Conservation (phyloP, 148 eudicot genomes). For the Drosera capensis region DNA sequence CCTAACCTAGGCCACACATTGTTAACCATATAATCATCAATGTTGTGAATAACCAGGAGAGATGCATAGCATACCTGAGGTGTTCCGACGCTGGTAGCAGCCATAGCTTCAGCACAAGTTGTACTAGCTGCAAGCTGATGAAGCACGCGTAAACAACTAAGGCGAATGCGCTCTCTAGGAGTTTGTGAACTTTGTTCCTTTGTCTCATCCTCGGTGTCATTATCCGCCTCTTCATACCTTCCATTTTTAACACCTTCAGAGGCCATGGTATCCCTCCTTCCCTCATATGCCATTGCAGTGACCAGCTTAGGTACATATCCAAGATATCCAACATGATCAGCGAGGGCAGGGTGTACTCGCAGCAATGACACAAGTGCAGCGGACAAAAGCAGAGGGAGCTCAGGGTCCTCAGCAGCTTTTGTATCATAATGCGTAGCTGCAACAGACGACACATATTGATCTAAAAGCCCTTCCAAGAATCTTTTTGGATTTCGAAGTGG, state of each 20-base stretch:
- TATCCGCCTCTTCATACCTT: conserved; percentile 19
- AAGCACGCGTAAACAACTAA: conserved; percentile 89
- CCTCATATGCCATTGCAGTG: conserved; percentile 93
- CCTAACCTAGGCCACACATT: no score
- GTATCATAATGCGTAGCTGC: conserved; percentile 84
- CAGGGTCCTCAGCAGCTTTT: conserved; percentile 68
- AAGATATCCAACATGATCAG: conserved; percentile 99
- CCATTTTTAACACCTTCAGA: conserved; percentile 37
- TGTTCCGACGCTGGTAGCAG: conserved; percentile 95
- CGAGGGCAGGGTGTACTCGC: conserved; percentile 94
- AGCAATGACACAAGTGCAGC: conserved; percentile 90
- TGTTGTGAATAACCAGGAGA: background rate
- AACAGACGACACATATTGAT: conserved; percentile 93
- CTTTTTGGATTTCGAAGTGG: conserved; percentile 95
- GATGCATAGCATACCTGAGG: conserved; percentile 49
- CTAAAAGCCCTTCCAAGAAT: conserved; percentile 85
- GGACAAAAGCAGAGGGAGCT: conserved; percentile 88
- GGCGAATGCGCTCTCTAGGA: conserved; percentile 91
- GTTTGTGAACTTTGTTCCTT: conserved; percentile 45
- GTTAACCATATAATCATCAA: no score
- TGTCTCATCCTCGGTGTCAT: conserved; percentile 44
- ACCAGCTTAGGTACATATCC: conserved; percentile 98
- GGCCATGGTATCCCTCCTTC: conserved; percentile 89
- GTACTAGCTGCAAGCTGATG: conserved; percentile 99
- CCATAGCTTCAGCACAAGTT: conserved; percentile 99